Evolutionary conservation across 1,284 basidiomycete species (phyloP).

Genomic region (Sparassis latifolia): DNA sequence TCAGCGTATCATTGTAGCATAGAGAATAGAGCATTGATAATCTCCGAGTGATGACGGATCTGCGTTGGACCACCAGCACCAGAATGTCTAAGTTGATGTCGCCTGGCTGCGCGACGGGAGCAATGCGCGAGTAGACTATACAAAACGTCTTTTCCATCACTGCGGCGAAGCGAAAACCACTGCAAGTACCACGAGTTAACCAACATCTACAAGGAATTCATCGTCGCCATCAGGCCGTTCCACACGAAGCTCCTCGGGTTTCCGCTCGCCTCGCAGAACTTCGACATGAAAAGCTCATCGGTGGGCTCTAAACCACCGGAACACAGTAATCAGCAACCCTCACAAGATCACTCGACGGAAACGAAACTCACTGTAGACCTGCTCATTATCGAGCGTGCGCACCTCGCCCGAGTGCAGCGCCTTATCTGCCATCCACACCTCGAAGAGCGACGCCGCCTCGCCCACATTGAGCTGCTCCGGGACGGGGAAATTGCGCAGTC

Average conservation of each 20-base stretch:
- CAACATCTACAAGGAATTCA: slow-evolving; percentile 1
- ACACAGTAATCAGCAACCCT: not conserved
- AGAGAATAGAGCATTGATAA: no score
- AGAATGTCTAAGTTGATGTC: no score
- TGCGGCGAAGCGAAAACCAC: no score
- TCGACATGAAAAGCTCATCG: slow-evolving; percentile 66
- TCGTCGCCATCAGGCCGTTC: slow-evolving; percentile 51
- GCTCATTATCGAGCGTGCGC: not conserved
- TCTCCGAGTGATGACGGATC: no score
- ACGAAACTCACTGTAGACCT: not conserved
- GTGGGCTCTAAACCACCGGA: slow-evolving; percentile 5
- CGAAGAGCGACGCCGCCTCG: slow-evolving; percentile 65
- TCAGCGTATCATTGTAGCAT: no score
- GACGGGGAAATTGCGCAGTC: slow-evolving; percentile 47
- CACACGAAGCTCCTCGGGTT: slow-evolving; percentile 72
- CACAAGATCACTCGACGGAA: not conserved
- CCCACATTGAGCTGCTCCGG: slow-evolving; percentile 49
- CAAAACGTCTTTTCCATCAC: no score
- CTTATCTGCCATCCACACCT: slow-evolving; percentile 59
- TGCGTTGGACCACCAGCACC: no score
- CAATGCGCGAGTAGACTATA: no score
- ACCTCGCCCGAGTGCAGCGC: slow-evolving; percentile 42
- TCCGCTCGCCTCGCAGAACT: slow-evolving; percentile 67
- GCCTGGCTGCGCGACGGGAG: no score
- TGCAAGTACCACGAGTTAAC: not conserved